These are phyloP conservation scores for Globisporangium radiosum DNA, from an alignment of 352 stramenopile species.

Conservation along the genomic window DNA sequence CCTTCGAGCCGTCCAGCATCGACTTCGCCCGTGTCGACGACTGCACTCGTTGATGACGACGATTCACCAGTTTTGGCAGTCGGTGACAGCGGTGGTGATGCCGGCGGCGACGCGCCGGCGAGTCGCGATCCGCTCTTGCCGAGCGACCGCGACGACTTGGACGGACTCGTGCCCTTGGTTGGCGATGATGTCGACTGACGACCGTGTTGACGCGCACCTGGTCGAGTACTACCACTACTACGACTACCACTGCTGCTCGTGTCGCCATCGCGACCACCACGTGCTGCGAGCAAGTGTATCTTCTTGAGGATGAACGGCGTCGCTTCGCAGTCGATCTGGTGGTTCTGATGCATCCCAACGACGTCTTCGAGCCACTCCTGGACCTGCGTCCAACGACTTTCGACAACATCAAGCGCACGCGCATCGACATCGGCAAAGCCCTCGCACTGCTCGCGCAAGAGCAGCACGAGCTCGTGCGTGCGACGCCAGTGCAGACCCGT, in stretches of 20 bases:
- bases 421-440: slow-evolving; percentile 54
- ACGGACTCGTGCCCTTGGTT: background rate
- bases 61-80: background rate
- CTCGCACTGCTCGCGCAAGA: slow-evolving; percentile 70
- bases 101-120: background rate
- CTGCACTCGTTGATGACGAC: background rate
- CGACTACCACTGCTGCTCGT: slow-evolving; percentile 1
- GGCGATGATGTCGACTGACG: slow-evolving; percentile 1
- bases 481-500: slow-evolving; percentile 66
- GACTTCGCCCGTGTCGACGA: slow-evolving; percentile 8
- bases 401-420: slow-evolving; percentile 36
- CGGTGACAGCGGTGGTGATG: background rate
- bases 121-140: background rate
- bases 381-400: slow-evolving; percentile 51
- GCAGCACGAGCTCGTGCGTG: slow-evolving; percentile 56
- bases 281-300: slow-evolving; percentile 35
- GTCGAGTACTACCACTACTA: background rate
- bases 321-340: slow-evolving; percentile 58
- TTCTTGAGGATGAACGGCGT: slow-evolving; percentile 69
- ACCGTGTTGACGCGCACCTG: background rate
- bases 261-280: background rate
- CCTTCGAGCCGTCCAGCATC: slow-evolving; percentile 52
- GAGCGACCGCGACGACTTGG: background rate
- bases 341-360: slow-evolving; percentile 48
- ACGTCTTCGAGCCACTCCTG: slow-evolving; percentile 62